Evolutionary conservation across 2,329 filamentous ascomycete genomes (phyloP).

Genomic region (Fusarium hainanense): DNA sequence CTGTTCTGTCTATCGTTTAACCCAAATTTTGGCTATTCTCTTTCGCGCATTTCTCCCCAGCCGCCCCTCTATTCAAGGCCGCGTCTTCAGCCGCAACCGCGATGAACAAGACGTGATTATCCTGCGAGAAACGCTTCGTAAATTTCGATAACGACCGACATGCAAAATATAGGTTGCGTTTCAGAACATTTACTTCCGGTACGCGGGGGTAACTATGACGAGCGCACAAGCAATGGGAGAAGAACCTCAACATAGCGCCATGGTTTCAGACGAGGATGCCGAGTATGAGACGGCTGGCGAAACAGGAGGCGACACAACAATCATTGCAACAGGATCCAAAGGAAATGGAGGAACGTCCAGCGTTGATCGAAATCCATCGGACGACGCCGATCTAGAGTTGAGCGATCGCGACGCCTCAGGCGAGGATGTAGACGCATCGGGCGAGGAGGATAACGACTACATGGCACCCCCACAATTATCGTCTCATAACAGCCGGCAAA

Average conservation of each 20-base stretch:
- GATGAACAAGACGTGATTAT: conserved; percentile 43
- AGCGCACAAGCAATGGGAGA: conserved; percentile 67
- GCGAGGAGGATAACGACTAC: conserved; percentile 55
- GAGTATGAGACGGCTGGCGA: conserved; percentile 55
- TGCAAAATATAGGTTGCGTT: conserved; percentile 41
- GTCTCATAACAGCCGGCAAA: conserved; percentile 44
- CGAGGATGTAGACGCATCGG: conserved; percentile 58
- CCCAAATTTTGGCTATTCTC: conserved; percentile 4
- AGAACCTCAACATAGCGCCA: conserved; percentile 66
- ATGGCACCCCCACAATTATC: conserved; percentile 44
- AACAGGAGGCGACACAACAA: conserved; percentile 45
- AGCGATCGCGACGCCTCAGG: conserved; percentile 56
- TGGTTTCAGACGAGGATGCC: conserved; percentile 63
- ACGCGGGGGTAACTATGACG: conserved; percentile 55
- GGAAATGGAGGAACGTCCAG: not conserved
- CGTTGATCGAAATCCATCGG: conserved; percentile 18
- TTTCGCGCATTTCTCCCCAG: conserved; percentile 6
- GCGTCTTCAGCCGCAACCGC: conserved; percentile 36
- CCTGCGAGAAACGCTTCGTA: conserved; percentile 40
- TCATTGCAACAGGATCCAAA: conserved; percentile 35
- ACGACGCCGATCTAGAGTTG: conserved; percentile 51
- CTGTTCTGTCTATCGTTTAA: not conserved
- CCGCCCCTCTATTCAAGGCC: conserved; percentile 32
- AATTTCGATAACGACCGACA: conserved; percentile 45
- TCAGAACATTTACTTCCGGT: conserved; percentile 33